A percentile compares a stretch with the other conserved stretches of the same genome.
Conservation (phyloP, 495 filamentous ascomycete genomes). For the Neurospora tetraspora region DNA sequence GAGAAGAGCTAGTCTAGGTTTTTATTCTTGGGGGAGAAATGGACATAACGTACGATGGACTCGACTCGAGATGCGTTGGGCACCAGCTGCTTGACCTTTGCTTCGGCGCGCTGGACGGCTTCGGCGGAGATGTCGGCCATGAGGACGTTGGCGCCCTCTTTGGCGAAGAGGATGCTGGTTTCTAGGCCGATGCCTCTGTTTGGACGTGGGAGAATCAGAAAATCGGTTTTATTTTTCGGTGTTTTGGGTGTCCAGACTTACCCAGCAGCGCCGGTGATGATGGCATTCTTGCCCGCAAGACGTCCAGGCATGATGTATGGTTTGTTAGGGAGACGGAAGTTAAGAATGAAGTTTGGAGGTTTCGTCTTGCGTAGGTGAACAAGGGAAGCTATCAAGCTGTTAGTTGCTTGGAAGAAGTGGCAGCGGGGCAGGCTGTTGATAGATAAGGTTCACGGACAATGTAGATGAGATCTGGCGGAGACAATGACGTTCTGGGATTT, state of each 20-base stretch:
- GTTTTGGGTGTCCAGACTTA: conserved; percentile 27
- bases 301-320: conserved; percentile 37
- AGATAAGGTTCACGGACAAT: neutral
- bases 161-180: conserved; percentile 82
- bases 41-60: conserved; percentile 29
- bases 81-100: conserved; percentile 62
- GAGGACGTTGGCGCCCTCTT: conserved; percentile 80
- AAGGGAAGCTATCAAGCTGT: neutral
- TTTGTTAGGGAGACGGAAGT: neutral
- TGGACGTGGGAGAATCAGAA: conserved; percentile 1
- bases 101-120: conserved; percentile 54
- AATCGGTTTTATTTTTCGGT: neutral
- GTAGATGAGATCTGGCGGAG: neutral
- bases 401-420: neutral
- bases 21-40: too few species aligned
- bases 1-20: too few species aligned
- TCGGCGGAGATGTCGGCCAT: conserved; percentile 74
- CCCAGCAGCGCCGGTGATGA: conserved; percentile 90
- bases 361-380: neutral
- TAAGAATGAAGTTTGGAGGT: neutral
- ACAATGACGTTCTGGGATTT: neutral
- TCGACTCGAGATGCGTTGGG: conserved; percentile 52
- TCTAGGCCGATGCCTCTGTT: conserved; percentile 89
- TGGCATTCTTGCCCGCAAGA: conserved; percentile 82
- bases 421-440: neutral